Evolutionary conservation across 805 yeast species (phyloP).

Genomic region (Lachancea lanzarotensis): DNA sequence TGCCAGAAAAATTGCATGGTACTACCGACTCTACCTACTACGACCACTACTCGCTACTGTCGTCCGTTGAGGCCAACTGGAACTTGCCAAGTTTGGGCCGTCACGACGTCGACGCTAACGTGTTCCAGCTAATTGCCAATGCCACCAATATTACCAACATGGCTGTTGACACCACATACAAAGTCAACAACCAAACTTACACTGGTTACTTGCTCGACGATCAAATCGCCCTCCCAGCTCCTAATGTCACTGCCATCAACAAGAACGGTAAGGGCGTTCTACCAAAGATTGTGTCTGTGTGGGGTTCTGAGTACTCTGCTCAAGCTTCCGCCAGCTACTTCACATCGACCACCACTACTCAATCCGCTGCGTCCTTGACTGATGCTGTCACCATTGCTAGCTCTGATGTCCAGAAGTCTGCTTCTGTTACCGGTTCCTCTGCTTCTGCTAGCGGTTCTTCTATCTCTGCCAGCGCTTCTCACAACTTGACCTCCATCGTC

Average conservation of each 20-base stretch:
- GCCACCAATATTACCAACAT: slow-evolving; percentile 28
- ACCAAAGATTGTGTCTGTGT: slow-evolving; percentile 28
- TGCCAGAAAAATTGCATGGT: slow-evolving; percentile 38
- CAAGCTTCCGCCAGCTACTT: slow-evolving; percentile 26
- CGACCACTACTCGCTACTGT: slow-evolving; percentile 45
- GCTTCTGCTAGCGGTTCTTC: slow-evolving; percentile 9
- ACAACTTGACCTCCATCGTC: not conserved
- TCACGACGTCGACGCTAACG: slow-evolving; percentile 45
- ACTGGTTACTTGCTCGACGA: slow-evolving; percentile 31
- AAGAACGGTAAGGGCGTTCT: slow-evolving; percentile 33
- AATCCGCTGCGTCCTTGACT: slow-evolving; percentile 10
- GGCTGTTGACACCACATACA: slow-evolving; percentile 32
- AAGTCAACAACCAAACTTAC: slow-evolving; percentile 32
- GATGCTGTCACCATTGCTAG: slow-evolving; percentile 12
- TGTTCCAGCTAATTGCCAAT: slow-evolving; percentile 38
- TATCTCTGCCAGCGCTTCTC: slow-evolving; percentile 7
- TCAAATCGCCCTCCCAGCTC: slow-evolving; percentile 31
- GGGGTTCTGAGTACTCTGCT: slow-evolving; percentile 29
- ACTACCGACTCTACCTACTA: slow-evolving; percentile 43
- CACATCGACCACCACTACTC: slow-evolving; percentile 32
- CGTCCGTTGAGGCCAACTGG: slow-evolving; percentile 48
- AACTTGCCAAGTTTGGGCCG: slow-evolving; percentile 45
- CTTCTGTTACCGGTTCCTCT: slow-evolving; percentile 4
- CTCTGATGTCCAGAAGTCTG: slow-evolving; percentile 4
- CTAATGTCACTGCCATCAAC: slow-evolving; percentile 34